Conservation (phyloP, 1,284 basidiomycete genomes). For the Phaffia rhodozyma region DNA sequence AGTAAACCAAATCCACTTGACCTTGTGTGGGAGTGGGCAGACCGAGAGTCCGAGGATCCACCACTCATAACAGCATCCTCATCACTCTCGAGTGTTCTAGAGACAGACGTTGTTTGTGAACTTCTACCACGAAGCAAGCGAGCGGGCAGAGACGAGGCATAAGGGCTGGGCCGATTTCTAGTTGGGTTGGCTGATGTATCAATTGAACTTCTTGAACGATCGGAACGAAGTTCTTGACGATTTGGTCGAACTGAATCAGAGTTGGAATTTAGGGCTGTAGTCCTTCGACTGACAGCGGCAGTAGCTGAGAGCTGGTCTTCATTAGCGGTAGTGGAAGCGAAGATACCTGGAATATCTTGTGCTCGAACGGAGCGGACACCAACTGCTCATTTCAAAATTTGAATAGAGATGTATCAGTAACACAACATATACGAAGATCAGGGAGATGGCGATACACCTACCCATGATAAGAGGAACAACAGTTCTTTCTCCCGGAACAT, state of each 20-base stretch:
- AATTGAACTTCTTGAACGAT: background rate
- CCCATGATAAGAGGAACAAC: conserved; percentile 17
- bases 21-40: too few species aligned
- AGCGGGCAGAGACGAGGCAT: too few species aligned
- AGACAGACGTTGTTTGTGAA: too few species aligned
- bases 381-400: background rate
- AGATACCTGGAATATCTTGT: background rate
- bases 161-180: too few species aligned
- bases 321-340: background rate
- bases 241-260: background rate
- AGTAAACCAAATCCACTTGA: too few species aligned
- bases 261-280: background rate
- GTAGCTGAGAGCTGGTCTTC: background rate
- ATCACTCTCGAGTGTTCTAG: too few species aligned
- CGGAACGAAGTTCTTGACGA: background rate
- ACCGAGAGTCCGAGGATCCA: too few species aligned
- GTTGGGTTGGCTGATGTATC: too few species aligned
- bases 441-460: background rate
- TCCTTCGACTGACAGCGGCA: background rate
- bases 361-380: conserved; percentile 13
- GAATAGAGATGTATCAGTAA: background rate
- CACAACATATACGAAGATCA: background rate
- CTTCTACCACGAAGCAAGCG: too few species aligned
- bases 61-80: too few species aligned
- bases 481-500: background rate